Evolutionary conservation across 805 yeast genomes (phyloP), one percentile per base, ranked within the genome.

Genomic region (Lipomyces lipofer): DNA sequence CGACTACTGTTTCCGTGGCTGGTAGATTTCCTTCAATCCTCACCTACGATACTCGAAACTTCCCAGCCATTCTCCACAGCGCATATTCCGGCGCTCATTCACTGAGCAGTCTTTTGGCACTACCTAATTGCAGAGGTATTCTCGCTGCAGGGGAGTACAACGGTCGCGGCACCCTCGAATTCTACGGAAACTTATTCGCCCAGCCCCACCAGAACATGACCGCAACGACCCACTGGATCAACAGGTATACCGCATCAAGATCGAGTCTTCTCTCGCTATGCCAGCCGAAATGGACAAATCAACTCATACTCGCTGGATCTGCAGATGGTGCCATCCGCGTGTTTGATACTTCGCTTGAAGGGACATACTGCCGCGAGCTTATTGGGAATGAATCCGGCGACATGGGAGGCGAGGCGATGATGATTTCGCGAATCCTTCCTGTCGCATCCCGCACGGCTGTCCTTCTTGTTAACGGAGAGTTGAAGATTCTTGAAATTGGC

Each of bases 151-250:
- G 63, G 2, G 62, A 57, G 29, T 59, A 59, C 40, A 58, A 57
- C 30, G 63, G 63, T 6, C 61, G 63, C 25, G 63, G 63, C 15
- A 59, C 63, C n/a, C 46, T 59, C 10, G 63, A 59, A 24, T 42
- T 36, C 25, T 50, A 43, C 51, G 24, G 44, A 33, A 12, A 5
- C 17, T 12, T 39, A 19, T 36, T 36, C 22, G 15, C 40, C n/a
- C 40, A 17, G 40, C 22, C 24, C 25, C 19, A 21, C 7, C 13
- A 9, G 19, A 30, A 48, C 13, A 19, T 13, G 25, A 4, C 13
- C 32, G 10, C 17, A 2, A 1, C 40, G 13, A 17, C 4, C 40
- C 40, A 25, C 25, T 59, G 63, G 63, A 48, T 58, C 22, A 59
- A 59, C 30, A 32, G 63, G 32, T 59, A 53, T 29, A 44, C 62